phyloP scores from a whole-genome alignment of 83 land plant species.

The Isoetes engelmannii region DNA sequence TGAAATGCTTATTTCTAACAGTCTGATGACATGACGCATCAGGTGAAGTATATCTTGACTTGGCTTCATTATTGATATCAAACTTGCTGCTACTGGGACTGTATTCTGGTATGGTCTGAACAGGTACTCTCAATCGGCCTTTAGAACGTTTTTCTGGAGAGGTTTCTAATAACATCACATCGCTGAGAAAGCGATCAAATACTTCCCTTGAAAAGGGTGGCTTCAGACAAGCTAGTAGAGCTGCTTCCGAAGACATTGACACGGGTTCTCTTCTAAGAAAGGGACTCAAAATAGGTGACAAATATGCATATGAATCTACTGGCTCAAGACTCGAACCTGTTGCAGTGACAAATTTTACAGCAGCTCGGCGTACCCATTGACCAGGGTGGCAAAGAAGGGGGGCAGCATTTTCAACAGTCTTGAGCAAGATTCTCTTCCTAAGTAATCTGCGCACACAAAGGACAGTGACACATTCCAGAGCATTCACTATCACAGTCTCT shows the following conservation, averaged over 20 bases:
- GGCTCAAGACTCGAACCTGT: slow-evolving; percentile 72
- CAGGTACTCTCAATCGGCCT: slow-evolving; percentile 16
- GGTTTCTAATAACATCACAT: slow-evolving; percentile 42
- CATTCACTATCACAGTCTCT: slow-evolving; percentile 91
- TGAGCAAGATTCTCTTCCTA: slow-evolving; percentile 66
- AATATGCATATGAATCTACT: slow-evolving; percentile 79
- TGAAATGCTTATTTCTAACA: no score
- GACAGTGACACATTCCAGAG: slow-evolving; percentile 74
- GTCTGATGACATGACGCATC: no score
- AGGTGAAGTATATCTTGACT: no score
- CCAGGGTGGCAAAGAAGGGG: slow-evolving; percentile 89
- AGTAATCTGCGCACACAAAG: slow-evolving; percentile 60
- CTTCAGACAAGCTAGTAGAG: slow-evolving; percentile 74
- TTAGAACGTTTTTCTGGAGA: slow-evolving; percentile 17
- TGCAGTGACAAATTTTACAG: slow-evolving; percentile 67
- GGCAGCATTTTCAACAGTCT: slow-evolving; percentile 68
- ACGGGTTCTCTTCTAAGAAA: slow-evolving; percentile 83
- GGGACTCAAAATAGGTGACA: slow-evolving; percentile 72
- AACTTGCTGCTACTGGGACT: slow-evolving; percentile 2
- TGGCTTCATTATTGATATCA: not conserved
- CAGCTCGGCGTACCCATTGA: slow-evolving; percentile 90
- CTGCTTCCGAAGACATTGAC: slow-evolving; percentile 61
- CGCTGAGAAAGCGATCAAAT: slow-evolving; percentile 64
- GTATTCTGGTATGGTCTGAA: slow-evolving; percentile 18
- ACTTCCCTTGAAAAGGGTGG: slow-evolving; percentile 71